phyloP scores from a whole-genome alignment of 2,329 filamentous ascomycete genomes.

The Calonectria honghensis region DNA sequence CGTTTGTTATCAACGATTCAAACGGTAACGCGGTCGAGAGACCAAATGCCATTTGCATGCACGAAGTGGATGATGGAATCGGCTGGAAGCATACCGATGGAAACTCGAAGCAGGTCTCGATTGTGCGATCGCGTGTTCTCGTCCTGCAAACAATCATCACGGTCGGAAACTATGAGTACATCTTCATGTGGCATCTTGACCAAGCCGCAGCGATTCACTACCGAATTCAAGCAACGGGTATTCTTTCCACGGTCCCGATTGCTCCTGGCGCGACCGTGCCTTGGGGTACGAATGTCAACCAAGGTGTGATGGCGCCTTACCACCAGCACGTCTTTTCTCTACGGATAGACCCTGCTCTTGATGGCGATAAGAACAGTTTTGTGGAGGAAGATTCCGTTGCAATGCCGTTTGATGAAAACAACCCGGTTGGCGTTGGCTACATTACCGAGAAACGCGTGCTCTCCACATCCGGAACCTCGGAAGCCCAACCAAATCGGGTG shows the following conservation, averaged over 20 bases:
- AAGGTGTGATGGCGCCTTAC: constrained; percentile 40
- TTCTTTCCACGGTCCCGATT: constrained; percentile 39
- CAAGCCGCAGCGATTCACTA: constrained; percentile 38
- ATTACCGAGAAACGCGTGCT: constrained; percentile 31
- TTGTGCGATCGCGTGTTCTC: constrained; percentile 76
- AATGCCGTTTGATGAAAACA: constrained; percentile 34
- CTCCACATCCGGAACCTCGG: constrained; percentile 18
- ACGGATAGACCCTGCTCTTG: constrained; percentile 40
- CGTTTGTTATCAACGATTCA: constrained; percentile 71
- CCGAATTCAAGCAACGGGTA: constrained; percentile 41
- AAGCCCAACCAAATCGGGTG: constrained; percentile 35
- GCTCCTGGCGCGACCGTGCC: constrained; percentile 18
- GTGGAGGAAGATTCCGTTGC: constrained; percentile 35
- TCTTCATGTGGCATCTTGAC: constrained; percentile 41
- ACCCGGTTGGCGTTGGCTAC: constrained; percentile 34
- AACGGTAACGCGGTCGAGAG: constrained; percentile 72
- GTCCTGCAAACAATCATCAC: constrained; percentile 82
- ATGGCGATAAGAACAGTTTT: constrained; percentile 42
- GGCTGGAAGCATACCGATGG: constrained; percentile 84
- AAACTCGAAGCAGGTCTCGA: constrained; percentile 75
- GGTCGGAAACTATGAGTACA: constrained; percentile 83
- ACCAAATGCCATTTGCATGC: constrained; percentile 79
- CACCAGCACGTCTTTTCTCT: constrained; percentile 43
- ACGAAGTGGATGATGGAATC: constrained; percentile 83
- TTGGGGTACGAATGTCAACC: constrained; percentile 39